phyloP scores from a whole-genome alignment of 352 stramenopile species.

The Pythium pyrilobum region DNA sequence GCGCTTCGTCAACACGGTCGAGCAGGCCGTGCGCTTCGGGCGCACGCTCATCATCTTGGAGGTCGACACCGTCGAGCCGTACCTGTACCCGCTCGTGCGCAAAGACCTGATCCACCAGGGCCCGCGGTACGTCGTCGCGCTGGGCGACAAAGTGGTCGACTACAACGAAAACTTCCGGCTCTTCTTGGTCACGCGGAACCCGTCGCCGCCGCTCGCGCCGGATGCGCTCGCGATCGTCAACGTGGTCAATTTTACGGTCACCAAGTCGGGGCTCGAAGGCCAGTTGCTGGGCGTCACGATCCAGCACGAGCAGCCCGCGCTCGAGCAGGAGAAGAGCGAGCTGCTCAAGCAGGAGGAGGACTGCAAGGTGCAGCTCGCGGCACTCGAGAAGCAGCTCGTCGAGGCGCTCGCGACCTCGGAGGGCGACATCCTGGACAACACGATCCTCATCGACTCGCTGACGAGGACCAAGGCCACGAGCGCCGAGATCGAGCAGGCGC shows the following conservation, averaged over 20 bases:
- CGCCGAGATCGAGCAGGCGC: constrained; percentile 86
- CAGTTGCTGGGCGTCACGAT: constrained; percentile 93
- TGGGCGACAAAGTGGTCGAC: constrained; percentile 92
- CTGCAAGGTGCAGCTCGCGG: constrained; percentile 93
- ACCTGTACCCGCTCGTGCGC: constrained; percentile 90
- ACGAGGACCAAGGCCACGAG: constrained; percentile 91
- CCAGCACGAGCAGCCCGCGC: constrained; percentile 91
- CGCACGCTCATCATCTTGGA: constrained; percentile 94
- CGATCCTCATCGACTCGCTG: constrained; percentile 91
- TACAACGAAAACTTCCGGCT: constrained; percentile 95
- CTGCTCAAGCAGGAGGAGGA: constrained; percentile 91
- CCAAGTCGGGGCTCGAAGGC: constrained; percentile 88
- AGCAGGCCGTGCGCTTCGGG: constrained; percentile 94
- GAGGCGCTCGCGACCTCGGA: constrained; percentile 91
- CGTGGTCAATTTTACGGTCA: constrained; percentile 95
- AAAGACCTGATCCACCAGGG: constrained; percentile 90
- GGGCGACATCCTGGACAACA: constrained; percentile 95
- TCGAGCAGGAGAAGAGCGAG: constrained; percentile 91
- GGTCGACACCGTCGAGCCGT: constrained; percentile 89
- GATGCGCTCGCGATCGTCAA: constrained; percentile 89
- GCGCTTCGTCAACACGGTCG: constrained; percentile 89
- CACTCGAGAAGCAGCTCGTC: constrained; percentile 92
- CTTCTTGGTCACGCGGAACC: constrained; percentile 90
- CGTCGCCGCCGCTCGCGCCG: constrained; percentile 80
- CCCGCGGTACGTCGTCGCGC: constrained; percentile 84